A percentile compares a stretch with the other conserved stretches of the same genome.
Conservation (phyloP, 140 eudicot species). For the Anethum foeniculum region DNA sequence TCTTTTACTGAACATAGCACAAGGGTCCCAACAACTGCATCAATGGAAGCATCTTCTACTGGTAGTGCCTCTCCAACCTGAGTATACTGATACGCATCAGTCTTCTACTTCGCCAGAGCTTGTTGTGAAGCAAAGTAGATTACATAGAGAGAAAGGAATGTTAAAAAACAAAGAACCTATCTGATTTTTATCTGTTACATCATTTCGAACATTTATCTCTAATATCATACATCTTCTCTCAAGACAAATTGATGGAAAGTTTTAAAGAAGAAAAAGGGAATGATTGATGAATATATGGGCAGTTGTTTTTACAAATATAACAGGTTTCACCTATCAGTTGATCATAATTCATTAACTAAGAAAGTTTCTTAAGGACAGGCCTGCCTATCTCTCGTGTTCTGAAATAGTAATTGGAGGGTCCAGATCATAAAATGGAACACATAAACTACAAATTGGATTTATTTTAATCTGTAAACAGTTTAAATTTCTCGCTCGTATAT, state of each 20-base stretch:
- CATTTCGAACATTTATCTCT: neutral
- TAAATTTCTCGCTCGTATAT: neutral
- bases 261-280: neutral
- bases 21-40: conserved; percentile 91
- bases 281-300: neutral
- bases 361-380: neutral
- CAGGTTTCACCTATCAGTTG: neutral
- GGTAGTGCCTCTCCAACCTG: conserved; percentile 95
- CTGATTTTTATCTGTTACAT: neutral
- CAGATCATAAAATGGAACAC: neutral
- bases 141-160: neutral
- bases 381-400: neutral
- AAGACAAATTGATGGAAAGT: neutral
- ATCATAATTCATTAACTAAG: neutral
- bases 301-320: neutral
- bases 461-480: too few relatives aligned
- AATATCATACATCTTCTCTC: neutral
- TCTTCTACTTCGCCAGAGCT: neutral
- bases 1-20: conserved; percentile 85
- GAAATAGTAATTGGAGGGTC: neutral
- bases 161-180: neutral
- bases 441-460: neutral
- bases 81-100: conserved; percentile 13
- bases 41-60: conserved; percentile 70
- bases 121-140: neutral